Conservation (phyloP, 257 asterid genomes). For the Solanum arcanum region DNA sequence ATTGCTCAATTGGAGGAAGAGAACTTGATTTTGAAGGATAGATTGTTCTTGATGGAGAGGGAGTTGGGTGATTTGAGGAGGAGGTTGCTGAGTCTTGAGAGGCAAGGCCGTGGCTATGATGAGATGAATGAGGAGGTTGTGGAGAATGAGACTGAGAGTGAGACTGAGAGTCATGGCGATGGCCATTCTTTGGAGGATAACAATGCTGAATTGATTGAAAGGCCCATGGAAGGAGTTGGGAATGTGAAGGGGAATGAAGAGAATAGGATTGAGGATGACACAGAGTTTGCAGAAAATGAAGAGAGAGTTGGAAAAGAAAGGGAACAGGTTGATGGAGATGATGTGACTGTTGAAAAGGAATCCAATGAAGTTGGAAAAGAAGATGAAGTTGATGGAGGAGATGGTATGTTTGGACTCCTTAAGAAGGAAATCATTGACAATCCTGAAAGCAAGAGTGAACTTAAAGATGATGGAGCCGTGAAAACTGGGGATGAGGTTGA, state of each 20-base stretch:
- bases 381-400: neutral
- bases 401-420: neutral
- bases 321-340: neutral
- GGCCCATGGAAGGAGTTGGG: constrained; percentile 8
- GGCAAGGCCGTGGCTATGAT: constrained; percentile 26
- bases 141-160: constrained; percentile 52
- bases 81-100: constrained; percentile 55
- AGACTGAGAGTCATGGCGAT: constrained; percentile 46
- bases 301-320: neutral
- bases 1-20: constrained; percentile 77
- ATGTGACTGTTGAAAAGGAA: neutral
- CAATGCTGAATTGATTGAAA: constrained; percentile 33
- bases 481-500: neutral
- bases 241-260: constrained; percentile 9
- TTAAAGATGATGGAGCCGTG: neutral
- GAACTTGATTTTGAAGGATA: constrained; percentile 64
- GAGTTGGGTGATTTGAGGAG: constrained; percentile 61
- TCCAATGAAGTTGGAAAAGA: neutral
- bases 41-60: constrained; percentile 72
- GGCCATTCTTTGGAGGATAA: constrained; percentile 39
- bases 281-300: neutral
- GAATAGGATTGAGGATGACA: neutral
- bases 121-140: constrained; percentile 45
- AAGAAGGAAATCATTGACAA: neutral
- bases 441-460: neutral